Evolutionary conservation across 2,329 filamentous ascomycete genomes (phyloP).

Genomic region (Sarocladium kiliense): DNA sequence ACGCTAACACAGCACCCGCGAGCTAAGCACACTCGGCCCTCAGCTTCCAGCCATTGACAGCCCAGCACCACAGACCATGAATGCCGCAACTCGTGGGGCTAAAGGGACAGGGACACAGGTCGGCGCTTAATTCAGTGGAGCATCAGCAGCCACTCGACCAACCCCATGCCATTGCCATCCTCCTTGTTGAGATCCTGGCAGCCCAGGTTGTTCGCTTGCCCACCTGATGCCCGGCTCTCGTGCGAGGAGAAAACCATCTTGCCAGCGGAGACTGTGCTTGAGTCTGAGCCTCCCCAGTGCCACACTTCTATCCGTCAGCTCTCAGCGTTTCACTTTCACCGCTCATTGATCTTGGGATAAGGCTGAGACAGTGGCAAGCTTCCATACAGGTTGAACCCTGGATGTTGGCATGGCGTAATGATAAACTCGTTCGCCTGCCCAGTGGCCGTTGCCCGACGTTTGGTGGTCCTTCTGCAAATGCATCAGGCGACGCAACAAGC

Average conservation of each 20-base stretch:
- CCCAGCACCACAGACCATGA: not conserved
- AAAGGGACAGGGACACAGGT: conserved; percentile 46
- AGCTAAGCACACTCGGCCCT: conserved; percentile 4
- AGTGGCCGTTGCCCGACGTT: not conserved
- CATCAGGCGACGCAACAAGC: not conserved
- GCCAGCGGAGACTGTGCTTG: not conserved
- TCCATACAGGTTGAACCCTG: not conserved
- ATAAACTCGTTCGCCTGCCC: not conserved
- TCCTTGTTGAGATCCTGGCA: not conserved
- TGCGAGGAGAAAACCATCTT: not conserved
- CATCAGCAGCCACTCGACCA: conserved; percentile 33
- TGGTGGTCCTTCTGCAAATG: not conserved
- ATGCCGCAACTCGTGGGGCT: conserved; percentile 31
- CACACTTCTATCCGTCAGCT: not conserved
- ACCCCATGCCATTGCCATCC: conserved; percentile 18
- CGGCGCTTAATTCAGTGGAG: conserved; percentile 50
- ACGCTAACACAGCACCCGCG: not conserved
- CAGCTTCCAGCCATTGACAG: conserved; percentile 2
- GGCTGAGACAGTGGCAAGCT: not conserved
- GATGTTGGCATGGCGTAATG: not conserved
- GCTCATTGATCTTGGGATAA: not conserved
- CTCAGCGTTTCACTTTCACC: not conserved
- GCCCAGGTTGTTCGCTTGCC: not conserved
- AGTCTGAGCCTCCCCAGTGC: not conserved
- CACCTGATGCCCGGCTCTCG: not conserved